Conservation (phyloP, 345 rosid species). For the Salix caprea region DNA sequence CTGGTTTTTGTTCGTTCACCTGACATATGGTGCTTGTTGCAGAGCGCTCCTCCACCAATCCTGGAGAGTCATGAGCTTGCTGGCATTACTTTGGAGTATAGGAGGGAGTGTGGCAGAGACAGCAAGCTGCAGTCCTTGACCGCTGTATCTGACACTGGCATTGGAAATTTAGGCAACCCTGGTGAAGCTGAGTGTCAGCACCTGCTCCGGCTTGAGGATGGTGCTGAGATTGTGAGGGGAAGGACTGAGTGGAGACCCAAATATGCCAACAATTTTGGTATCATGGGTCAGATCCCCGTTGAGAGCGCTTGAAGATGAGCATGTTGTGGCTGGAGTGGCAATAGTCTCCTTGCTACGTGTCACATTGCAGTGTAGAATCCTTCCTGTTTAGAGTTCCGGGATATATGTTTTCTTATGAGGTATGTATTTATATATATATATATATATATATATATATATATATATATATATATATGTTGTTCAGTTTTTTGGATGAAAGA, state of each 20-base stretch:
- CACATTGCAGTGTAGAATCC: slow-evolving; percentile 31
- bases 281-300: slow-evolving; percentile 34
- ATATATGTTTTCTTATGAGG: slow-evolving; percentile 16
- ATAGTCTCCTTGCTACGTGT: slow-evolving; percentile 8
- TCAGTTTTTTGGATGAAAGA: slow-evolving; percentile 12
- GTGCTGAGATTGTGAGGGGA: slow-evolving; percentile 86
- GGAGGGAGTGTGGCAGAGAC: slow-evolving; percentile 95
- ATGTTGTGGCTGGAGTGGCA: slow-evolving; percentile 15
- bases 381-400: slow-evolving; percentile 19
- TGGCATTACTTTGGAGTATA: slow-evolving; percentile 75
- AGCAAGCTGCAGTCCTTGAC: slow-evolving; percentile 88
- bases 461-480: slow-evolving; percentile 2
- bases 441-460: neutral
- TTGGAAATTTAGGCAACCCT: slow-evolving; percentile 33
- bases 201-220: slow-evolving; percentile 78
- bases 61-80: slow-evolving; percentile 83
- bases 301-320: slow-evolving; percentile 25
- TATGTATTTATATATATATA: slow-evolving; percentile 9
- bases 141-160: slow-evolving; percentile 44
- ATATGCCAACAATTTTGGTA: slow-evolving; percentile 10
- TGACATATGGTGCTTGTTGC: slow-evolving; percentile 14
- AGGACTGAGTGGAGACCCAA: slow-evolving; percentile 91
- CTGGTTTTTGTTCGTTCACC: neutral
- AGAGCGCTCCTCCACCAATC: slow-evolving; percentile 84
- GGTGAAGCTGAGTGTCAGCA: slow-evolving; percentile 81